These are phyloP conservation scores for Yamadazyma siamensis DNA, from an alignment of 1,139 yeast species.

Conservation along the genomic window DNA sequence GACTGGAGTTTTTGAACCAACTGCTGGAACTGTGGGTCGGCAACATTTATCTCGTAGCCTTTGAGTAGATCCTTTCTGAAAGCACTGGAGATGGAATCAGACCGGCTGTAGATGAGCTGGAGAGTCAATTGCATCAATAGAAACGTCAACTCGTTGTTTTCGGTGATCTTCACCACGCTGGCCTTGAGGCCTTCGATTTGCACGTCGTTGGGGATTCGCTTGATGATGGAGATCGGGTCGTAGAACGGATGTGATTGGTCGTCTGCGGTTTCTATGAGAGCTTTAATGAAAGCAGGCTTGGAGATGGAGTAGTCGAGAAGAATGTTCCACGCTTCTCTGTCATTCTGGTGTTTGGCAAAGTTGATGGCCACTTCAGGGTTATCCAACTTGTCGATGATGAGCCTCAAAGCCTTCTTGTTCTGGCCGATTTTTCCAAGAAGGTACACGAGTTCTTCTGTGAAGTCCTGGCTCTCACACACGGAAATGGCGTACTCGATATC, in stretches of 20 bases:
- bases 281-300: slow-evolving; percentile 71
- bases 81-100: slow-evolving; percentile 40
- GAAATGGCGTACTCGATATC: slow-evolving; percentile 66
- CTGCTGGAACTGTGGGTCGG: slow-evolving; percentile 13
- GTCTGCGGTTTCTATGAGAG: slow-evolving; percentile 68
- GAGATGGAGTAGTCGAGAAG: slow-evolving; percentile 68
- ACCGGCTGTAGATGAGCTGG: slow-evolving; percentile 59
- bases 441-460: slow-evolving; percentile 71
- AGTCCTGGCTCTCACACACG: slow-evolving; percentile 53
- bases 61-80: slow-evolving; percentile 33
- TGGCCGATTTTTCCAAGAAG: slow-evolving; percentile 83
- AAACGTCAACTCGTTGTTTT: slow-evolving; percentile 60
- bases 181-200: slow-evolving; percentile 63
- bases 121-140: slow-evolving; percentile 58
- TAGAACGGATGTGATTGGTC: slow-evolving; percentile 48
- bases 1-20: slow-evolving; percentile 24
- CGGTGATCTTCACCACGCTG: slow-evolving; percentile 60
- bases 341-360: slow-evolving; percentile 73
- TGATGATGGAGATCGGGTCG: slow-evolving; percentile 66
- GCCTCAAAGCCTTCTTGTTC: slow-evolving; percentile 65
- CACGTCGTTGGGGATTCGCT: slow-evolving; percentile 59
- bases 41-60: slow-evolving; percentile 38
- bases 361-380: slow-evolving; percentile 80
- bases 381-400: slow-evolving; percentile 72
- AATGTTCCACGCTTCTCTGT: slow-evolving; percentile 74